phyloP scores from a whole-genome alignment of 2,329 filamentous ascomycete species.

The Didymella lethalis region DNA sequence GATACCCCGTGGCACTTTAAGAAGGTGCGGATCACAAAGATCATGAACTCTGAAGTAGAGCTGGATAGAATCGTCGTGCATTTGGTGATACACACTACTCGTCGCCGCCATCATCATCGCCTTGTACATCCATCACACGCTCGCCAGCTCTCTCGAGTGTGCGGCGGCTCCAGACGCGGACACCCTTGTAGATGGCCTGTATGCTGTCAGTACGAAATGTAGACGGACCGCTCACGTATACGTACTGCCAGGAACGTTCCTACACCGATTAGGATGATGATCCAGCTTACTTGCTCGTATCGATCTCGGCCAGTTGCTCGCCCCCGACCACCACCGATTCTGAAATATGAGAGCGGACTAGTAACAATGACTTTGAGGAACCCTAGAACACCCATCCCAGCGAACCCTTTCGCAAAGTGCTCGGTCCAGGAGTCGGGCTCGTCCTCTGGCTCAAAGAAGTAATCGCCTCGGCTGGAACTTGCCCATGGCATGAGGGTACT shows the following conservation, averaged over 20 bases:
- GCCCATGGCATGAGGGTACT: constrained; percentile 51
- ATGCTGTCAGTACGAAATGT: constrained; percentile 15
- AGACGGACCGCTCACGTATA: constrained; percentile 27
- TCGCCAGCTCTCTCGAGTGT: constrained; percentile 81
- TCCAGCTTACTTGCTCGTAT: constrained; percentile 78
- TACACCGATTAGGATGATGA: constrained; percentile 81
- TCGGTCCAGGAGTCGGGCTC: constrained; percentile 70
- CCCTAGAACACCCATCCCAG: constrained; percentile 87
- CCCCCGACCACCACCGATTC: constrained; percentile 65
- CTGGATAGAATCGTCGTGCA: constrained; percentile 15
- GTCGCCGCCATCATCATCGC: constrained; percentile 64
- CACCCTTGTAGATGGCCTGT: constrained; percentile 81
- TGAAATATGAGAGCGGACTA: constrained; percentile 78
- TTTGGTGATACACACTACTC: constrained; percentile 40
- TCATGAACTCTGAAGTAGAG: constrained; percentile 3
- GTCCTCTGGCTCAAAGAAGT: constrained; percentile 46
- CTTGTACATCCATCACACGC: constrained; percentile 81
- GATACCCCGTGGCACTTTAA: constrained; percentile 87
- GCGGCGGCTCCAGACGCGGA: constrained; percentile 74
- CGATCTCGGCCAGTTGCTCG: constrained; percentile 76
- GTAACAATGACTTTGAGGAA: constrained; percentile 81
- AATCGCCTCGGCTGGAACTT: constrained; percentile 25
- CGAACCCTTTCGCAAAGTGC: constrained; percentile 88
- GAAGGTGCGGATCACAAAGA: constrained; percentile 72
- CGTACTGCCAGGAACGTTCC: constrained; percentile 79